Evolutionary conservation across 352 stramenopile genomes (phyloP), one percentile per base, ranked within the genome.

Genomic region (Globisporangium sylvaticum): DNA sequence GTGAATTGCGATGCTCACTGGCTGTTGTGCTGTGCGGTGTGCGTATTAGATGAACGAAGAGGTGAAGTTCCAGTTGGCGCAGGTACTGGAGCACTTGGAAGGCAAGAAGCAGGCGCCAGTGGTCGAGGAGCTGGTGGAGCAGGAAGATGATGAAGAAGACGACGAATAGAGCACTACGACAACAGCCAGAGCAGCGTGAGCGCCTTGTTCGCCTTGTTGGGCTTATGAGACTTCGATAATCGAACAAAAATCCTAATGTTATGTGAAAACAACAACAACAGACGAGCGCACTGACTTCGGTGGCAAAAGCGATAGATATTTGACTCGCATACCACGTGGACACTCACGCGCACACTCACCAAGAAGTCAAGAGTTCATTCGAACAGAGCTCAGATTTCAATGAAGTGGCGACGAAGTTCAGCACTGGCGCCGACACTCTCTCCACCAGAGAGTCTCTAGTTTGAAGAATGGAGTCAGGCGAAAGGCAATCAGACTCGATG

Each of bases 21-120:
- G n/a, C 27, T n/a, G 27, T 25, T 20, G 2, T 59, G 31, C 25
- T 44, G 29, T 59, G 52, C 18, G 44, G 20, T 32, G 37, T 32
- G 20, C 8, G 18, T 65, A 15, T 73, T 32, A 92, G 84, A 87
- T 92, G 73, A 92, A 82, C 44, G 82, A 91, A 10, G 84, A 91
- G 61, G 81, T 92, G 34, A 89, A 88, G 72, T 79, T 74, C n/a
- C 84, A 92, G 67, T 76, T 92, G 62, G 61, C 73, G 67, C 84
- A 92, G 72, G 84, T 92, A 63, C 74, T 92, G 62, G 82, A 83
- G 25, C 80, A 88, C 75, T 72, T 92, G 67, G 73, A 92, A 67
- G 73, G 69, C 68, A 76, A 78, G 58, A 71, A 79, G 67, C 59
- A 69, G 27, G 48, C 39, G 15, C 42, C 42, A 10, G 42, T 50